Percentiles rank a stretch among this genome's conserved stretches.
These are phyloP conservation scores for Acacia acuminata DNA, from an alignment of 306 rosid genomes.

Conservation along the genomic window DNA sequence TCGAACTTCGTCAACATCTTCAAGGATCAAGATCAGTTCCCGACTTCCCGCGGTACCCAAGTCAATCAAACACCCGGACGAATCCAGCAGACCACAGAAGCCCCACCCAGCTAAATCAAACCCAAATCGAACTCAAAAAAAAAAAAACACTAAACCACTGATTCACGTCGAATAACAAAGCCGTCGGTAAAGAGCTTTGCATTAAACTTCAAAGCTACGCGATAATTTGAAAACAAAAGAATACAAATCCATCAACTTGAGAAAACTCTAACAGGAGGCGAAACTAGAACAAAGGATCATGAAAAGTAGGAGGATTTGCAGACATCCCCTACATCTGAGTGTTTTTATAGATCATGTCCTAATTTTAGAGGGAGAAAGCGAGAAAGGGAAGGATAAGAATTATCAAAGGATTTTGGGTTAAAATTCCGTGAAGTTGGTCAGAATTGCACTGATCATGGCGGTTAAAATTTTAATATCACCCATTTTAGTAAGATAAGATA, in stretches of 20 bases:
- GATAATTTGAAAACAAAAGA: constrained; percentile 10
- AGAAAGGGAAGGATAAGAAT: neutral
- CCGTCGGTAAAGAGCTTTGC: neutral
- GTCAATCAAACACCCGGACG: neutral
- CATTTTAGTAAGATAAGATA: too few species aligned
- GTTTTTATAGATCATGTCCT: neutral
- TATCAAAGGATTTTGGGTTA: neutral
- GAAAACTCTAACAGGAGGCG: neutral
- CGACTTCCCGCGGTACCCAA: neutral
- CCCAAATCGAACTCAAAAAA: neutral
- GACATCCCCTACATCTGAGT: neutral
- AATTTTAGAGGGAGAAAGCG: neutral
- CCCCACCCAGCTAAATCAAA: neutral
- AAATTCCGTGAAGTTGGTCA: neutral
- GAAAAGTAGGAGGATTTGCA: neutral
- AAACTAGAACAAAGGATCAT: neutral
- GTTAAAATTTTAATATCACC: too few species aligned
- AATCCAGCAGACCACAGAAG: neutral
- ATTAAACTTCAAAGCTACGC: neutral
- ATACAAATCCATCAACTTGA: neutral
- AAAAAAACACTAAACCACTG: neutral
- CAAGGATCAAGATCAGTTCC: neutral
- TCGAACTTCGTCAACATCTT: constrained; percentile 97
- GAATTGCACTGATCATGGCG: too few species aligned
- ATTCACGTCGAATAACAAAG: constrained; percentile 10